Evolutionary conservation across 2,329 filamentous ascomycete genomes (phyloP), one percentile per base, ranked within the genome.

Genomic region (Raffaelea ambrosiae): DNA sequence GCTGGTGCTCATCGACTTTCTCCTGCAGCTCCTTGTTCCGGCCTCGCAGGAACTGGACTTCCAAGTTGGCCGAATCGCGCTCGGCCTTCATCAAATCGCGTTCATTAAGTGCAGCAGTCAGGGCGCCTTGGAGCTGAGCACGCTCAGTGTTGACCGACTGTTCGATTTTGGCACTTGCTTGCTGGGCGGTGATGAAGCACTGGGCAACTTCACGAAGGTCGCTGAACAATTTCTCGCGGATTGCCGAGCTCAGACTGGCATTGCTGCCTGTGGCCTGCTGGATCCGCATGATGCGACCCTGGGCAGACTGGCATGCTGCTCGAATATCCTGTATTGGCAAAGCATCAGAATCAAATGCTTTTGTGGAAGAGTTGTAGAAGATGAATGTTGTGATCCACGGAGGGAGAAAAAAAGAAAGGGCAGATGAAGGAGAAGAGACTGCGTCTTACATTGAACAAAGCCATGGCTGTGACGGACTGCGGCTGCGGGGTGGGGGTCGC

Each of bases 261-360:
- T 57, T 51, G n/a, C 38, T 49, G 22, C 53, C 49, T 9, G 49
- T 53, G 5, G 51, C 53, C 31, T 54, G 50, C 39, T 57, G 55
- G 2, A 57, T 49, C 7, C 51, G 43, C 50, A 57, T 55, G 46
- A 55, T 55, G 21, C 53, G 51, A 23, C 20, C 20, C 39, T 56
- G 53, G 1, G 54, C 55, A 4, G 47, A 44, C 29, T 51, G 51
- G 43, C 55, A 57, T 3, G 48, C 31, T 2, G 35, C 9, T 5
- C 53, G 54, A 26, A 57, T 55, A 7, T 55, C 50, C 53, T 57
- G 5, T 19, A 23, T 23, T 35, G 23, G 14, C 40, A 31, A 9
- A 41, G 35, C 14, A 38, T 19, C 13, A n/a, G 31, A 33, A 38
- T 38, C 35, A 38, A 5, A 19, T 8, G 35, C 14, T 13, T 29